phyloP scores from a whole-genome alignment of 2,329 filamentous ascomycete species.

The Diplodia mutila region DNA sequence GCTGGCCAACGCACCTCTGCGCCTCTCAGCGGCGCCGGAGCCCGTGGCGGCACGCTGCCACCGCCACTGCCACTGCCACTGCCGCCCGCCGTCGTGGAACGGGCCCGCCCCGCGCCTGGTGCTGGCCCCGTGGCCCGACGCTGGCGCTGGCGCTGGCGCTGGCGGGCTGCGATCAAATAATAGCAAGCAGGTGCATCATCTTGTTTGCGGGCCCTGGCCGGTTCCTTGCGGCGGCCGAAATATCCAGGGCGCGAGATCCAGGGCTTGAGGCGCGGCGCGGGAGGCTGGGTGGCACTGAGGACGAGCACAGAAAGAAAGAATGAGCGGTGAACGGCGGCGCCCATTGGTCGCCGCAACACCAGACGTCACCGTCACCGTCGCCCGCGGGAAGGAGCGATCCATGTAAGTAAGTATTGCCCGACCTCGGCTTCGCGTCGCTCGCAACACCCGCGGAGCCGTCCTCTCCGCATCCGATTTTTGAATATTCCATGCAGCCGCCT shows the following conservation, averaged over 20 bases:
- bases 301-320: not conserved
- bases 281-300: constrained; percentile 8
- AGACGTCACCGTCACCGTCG: not conserved
- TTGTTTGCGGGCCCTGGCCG: not conserved
- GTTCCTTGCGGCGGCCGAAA: no score
- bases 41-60: not conserved
- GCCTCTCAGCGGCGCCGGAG: constrained; percentile 8
- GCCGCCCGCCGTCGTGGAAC: constrained; percentile 3
- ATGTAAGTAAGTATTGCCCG: no score
- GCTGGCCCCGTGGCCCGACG: no score
- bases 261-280: not conserved
- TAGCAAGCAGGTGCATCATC: not conserved
- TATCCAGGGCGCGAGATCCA: no score
- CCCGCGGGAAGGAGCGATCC: no score
- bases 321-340: constrained; percentile 10
- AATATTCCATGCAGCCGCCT: no score
- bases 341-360: constrained; percentile 9
- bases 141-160: no score
- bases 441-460: not conserved
- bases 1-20: not conserved
- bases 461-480: not conserved
- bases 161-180: not conserved
- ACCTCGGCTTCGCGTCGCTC: not conserved
- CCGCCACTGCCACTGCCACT: no score
- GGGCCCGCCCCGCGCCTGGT: not conserved